These are phyloP conservation scores for Cucumis cinereus DNA, from an alignment of 306 rosid genomes.

Conservation along the genomic window DNA sequence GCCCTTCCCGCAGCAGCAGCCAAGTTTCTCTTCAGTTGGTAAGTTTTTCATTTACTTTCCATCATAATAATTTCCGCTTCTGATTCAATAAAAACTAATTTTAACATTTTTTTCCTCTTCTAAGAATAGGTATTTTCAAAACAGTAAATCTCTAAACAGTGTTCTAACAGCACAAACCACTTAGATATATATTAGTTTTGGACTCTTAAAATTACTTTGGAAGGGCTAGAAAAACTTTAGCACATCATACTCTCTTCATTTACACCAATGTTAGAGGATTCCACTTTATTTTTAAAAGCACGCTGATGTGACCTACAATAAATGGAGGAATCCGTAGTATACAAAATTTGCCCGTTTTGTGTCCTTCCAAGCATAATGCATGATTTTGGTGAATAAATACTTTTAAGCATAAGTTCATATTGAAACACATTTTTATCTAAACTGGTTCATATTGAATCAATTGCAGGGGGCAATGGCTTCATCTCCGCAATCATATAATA, in stretches of 20 bases:
- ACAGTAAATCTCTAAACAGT: no score
- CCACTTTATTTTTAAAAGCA: no score
- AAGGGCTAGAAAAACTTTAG: neutral
- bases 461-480: neutral
- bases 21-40: conserved; percentile 51
- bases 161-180: no score
- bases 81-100: neutral
- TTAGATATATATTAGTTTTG: no score
- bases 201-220: neutral
- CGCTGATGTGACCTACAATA: no score
- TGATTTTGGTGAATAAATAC: neutral
- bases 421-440: neutral
- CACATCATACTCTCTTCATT: no score
- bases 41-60: conserved; percentile 13
- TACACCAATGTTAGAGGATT: no score
- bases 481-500: neutral
- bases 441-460: neutral
- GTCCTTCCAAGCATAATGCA: neutral
- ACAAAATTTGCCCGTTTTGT: no score
- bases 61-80: neutral
- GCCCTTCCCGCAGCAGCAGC: conserved; percentile 16
- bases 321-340: no score
- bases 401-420: neutral
- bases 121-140: no score
- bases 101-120: neutral